Base-by-base conservation (phyloP, 176 grass and related monocot genomes). In the Tillandsia leiboldiana region DNA sequence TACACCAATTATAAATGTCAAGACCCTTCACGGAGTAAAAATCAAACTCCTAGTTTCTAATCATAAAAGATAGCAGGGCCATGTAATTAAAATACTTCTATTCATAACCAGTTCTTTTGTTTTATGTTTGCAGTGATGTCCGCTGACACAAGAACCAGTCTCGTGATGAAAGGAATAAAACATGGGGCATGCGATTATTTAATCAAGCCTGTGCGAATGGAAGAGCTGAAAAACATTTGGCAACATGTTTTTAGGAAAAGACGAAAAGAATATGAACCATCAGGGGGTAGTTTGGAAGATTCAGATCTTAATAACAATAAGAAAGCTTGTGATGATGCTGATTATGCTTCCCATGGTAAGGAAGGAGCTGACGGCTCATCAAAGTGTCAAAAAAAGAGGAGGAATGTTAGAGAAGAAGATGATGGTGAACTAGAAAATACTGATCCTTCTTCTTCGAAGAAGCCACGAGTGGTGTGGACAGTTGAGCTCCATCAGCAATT, bases 141-240 rank as follows among this genome's bases (percentile, higher is more conserved):
- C 67, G 84, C 82, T 75, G 95, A 99, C 82, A 83, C 84, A 56
- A 93, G 89, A 78, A 93, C 87, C 49, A 80, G 82, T 83, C 78
- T 90, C 65, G 95, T 99, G 51, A 99, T 99, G 95, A 90, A 99
- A 85, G 95, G 95, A 82, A 93, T 99, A 75, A 94, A 92, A 13
- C 95, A 99, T 58, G 95, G 95, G 7, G 95, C 95, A 12, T 99
- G 95, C 61, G 95, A 99, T 75, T 99, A 90, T 81, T 90, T 99
- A 75, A 81, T 87, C 49, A 99, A 99, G 72, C 95, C 95, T 0
- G 95, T 94, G 22, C 88, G 95, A 70, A 84, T 94, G 90, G 95
- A 93, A 72, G 95, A 99, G 72, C 58, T 99, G 50, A 92, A 93
- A 80, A 99, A 99, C 62, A 99, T 99, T 64, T 99, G 95, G 95